Base-by-base conservation (phyloP, 164 flowering plant genomes). In the Annona squamosa region DNA sequence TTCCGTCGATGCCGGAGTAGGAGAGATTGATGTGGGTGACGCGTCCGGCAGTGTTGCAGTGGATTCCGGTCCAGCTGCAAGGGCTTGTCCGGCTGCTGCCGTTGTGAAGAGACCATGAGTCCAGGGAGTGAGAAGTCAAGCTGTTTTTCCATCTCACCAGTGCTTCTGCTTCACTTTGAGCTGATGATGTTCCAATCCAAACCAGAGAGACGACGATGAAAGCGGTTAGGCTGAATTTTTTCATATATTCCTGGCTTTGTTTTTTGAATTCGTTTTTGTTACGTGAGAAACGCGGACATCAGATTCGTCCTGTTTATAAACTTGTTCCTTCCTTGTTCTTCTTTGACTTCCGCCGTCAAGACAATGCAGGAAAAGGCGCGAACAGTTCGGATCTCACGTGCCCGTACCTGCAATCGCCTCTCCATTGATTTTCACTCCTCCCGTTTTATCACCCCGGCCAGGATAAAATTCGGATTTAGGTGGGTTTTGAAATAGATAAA, bases 71-170 rank as follows among this genome's bases (percentile, higher is more conserved):
- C 78, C 78, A 76, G 26, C 62, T 67, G 62, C 78, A 76, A 6
- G 75, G 63, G 13, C 43, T 67, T 7, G 7, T 16, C 4, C 16
- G 6, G 37, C 19, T 16, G 52, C 41, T 52, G 64, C 3, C 46
- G 41, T 43, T 45, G 37, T 16, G 37, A n/a, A 74, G 48, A 19
- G 74, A 26, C 82, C 82, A 81, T 26, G 79, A 75, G 48, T 56
- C 46, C 3, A 78, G 79, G 9, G 78, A 71, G 47, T 78, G 77
- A 46, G 77, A 67, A 17, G 16, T 18, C 26, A 81, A 74, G 69
- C 79, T 78, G 74, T 73, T 66, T 69, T 71, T 81, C 81, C 83
- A 81, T 71, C 37, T 76, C 4, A 76, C 46, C 64, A 81, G 48
- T 37, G 79, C 79, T 65, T 74, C 65, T 64, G 75, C 77, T 70